Evolutionary conservation across 306 rosid species (phyloP).

Genomic region (Ochetophila trinervis): DNA sequence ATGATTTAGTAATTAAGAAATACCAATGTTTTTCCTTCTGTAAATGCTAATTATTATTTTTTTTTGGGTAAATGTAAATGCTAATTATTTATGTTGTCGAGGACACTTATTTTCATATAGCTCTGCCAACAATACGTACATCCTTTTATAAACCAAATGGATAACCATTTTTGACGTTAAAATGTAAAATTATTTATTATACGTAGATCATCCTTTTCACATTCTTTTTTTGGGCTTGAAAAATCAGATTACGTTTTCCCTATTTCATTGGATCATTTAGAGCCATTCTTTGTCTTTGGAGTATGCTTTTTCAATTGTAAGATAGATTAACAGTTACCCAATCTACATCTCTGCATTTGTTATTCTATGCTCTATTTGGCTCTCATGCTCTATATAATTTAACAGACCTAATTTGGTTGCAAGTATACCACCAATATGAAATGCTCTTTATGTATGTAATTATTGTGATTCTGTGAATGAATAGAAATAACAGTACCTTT

Average conservation of each 20-base stretch:
- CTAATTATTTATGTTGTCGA: too few relatives aligned
- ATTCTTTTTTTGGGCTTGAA: too few relatives aligned
- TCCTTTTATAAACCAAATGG: too few relatives aligned
- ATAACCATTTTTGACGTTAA: background rate
- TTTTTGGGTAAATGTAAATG: too few relatives aligned
- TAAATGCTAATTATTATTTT: too few relatives aligned
- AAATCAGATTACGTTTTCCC: too few relatives aligned
- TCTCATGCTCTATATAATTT: background rate
- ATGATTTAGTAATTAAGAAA: background rate
- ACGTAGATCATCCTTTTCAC: too few relatives aligned
- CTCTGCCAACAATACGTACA: background rate
- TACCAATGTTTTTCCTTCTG: background rate
- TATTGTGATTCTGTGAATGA: background rate
- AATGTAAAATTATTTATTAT: background rate
- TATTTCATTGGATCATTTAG: too few relatives aligned
- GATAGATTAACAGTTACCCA: background rate
- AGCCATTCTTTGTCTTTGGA: too few relatives aligned
- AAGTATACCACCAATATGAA: background rate
- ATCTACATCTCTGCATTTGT: background rate
- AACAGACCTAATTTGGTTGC: background rate
- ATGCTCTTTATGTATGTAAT: constrained; percentile 4
- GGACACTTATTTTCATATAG: too few relatives aligned
- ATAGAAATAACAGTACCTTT: constrained; percentile 14
- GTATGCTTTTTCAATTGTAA: too few relatives aligned
- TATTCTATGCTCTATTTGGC: background rate